phyloP scores from a whole-genome alignment of 345 rosid genomes.

The Anastatica hierochuntica region DNA sequence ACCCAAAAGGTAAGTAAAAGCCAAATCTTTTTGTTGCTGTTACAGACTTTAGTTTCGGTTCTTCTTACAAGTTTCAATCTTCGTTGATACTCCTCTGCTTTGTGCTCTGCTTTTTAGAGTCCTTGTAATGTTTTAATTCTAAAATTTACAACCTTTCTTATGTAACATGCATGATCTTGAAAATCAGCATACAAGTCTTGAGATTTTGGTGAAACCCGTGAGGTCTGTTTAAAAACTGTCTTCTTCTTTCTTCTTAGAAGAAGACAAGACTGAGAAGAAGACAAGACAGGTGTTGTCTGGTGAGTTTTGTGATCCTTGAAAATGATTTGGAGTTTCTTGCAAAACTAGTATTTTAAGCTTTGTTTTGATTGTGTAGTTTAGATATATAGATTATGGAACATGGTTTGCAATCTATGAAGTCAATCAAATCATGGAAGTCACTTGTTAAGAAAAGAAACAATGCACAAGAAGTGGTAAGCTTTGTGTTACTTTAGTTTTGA shows the following conservation, averaged over 20 bases:
- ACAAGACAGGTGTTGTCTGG: constrained; percentile 1
- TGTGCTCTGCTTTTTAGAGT: neutral
- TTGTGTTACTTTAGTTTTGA: no score
- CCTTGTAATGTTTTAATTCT: neutral
- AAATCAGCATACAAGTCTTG: no score
- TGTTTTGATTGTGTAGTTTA: neutral
- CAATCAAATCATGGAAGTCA: constrained; percentile 52
- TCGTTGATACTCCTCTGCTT: no score
- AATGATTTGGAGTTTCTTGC: neutral
- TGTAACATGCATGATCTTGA: constrained; percentile 21
- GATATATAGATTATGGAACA: constrained; percentile 15
- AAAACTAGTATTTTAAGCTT: neutral
- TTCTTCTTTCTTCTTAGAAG: constrained; percentile 16
- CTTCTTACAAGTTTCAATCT: neutral
- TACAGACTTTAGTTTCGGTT: constrained; percentile 15
- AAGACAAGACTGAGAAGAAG: no score
- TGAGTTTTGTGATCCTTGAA: no score
- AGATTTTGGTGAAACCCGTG: no score
- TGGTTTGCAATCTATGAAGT: constrained; percentile 52
- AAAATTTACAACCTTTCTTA: neutral
- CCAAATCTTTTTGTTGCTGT: neutral
- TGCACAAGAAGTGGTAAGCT: constrained; percentile 53
- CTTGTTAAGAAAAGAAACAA: constrained; percentile 42
- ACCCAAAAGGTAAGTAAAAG: constrained; percentile 12
- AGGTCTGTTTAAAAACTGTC: constrained; percentile 1